These are phyloP conservation scores for Agrocybe chaxingu DNA, from an alignment of 768 basidiomycete species.

Conservation along the genomic window DNA sequence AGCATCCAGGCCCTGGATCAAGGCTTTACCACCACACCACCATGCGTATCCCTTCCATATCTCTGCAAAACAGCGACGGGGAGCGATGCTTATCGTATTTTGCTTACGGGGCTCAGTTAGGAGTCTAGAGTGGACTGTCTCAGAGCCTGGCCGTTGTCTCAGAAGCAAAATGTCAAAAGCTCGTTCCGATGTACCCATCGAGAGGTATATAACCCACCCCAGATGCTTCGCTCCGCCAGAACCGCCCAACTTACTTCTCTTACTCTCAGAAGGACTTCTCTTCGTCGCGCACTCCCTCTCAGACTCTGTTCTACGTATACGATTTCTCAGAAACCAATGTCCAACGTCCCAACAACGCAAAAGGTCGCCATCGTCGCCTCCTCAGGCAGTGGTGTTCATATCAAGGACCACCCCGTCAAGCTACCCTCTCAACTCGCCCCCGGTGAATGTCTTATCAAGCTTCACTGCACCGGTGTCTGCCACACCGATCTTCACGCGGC, in stretches of 20 bases:
- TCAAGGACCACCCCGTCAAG: conserved; percentile 55
- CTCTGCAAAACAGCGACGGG: no score
- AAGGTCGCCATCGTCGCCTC: conserved; percentile 39
- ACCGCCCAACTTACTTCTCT: not conserved
- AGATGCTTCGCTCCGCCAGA: not conserved
- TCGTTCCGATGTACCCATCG: not conserved
- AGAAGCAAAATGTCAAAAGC: not conserved
- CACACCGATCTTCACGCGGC: conserved; percentile 81
- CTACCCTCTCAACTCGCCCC: conserved; percentile 53
- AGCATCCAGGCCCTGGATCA: no score
- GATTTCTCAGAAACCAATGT: conserved; percentile 1
- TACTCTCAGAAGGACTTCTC: not conserved
- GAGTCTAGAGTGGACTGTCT: not conserved
- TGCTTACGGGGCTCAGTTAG: not conserved
- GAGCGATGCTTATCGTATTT: no score
- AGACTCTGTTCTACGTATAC: conserved; percentile 1
- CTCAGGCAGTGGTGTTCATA: conserved; percentile 29
- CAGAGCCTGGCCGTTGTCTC: not conserved
- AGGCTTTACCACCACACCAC: no score
- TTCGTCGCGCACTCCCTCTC: not conserved
- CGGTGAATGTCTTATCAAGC: conserved; percentile 73
- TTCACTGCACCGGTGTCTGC: conserved; percentile 80
- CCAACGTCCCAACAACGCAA: conserved; percentile 35
- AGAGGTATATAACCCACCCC: not conserved
- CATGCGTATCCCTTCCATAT: no score